phyloP scores from a whole-genome alignment of 148 eudicot species.

The Arctostaphylos glauca region DNA sequence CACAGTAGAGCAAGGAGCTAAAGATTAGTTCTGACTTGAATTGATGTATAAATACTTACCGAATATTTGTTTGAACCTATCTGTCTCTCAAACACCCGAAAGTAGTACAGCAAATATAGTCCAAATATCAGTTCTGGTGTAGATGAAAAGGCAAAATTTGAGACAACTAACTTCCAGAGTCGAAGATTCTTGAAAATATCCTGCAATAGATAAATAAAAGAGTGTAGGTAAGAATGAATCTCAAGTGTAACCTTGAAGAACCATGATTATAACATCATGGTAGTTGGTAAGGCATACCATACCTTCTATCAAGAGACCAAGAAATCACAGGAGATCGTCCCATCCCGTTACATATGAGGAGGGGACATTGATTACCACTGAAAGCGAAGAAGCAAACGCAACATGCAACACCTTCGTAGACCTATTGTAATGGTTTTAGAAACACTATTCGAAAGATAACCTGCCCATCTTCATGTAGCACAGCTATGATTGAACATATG shows the following conservation, averaged over 20 bases:
- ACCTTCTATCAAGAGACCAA: background rate
- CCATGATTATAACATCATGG: background rate
- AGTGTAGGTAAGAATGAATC: background rate
- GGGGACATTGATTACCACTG: background rate
- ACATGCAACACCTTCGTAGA: background rate
- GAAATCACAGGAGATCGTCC: background rate
- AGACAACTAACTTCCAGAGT: slow-evolving; percentile 79
- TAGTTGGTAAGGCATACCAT: background rate
- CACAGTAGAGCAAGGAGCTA: background rate
- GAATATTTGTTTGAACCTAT: slow-evolving; percentile 93
- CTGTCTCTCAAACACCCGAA: slow-evolving; percentile 95
- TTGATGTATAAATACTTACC: slow-evolving; percentile 43
- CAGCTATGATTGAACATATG: background rate
- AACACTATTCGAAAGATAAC: background rate
- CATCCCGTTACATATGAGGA: no score
- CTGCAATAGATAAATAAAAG: slow-evolving; percentile 34
- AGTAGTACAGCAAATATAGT: slow-evolving; percentile 79
- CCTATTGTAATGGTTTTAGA: background rate
- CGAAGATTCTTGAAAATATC: slow-evolving; percentile 77
- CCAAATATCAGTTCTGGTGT: slow-evolving; percentile 93
- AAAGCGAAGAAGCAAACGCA: background rate
- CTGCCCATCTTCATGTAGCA: background rate
- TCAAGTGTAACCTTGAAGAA: background rate
- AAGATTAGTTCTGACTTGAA: slow-evolving; percentile 3
- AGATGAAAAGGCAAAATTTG: slow-evolving; percentile 77